Percentiles rank a stretch among this genome's conserved stretches.
These are phyloP conservation scores for Mrakia frigida DNA, from an alignment of 768 basidiomycete genomes.

Conservation along the genomic window DNA sequence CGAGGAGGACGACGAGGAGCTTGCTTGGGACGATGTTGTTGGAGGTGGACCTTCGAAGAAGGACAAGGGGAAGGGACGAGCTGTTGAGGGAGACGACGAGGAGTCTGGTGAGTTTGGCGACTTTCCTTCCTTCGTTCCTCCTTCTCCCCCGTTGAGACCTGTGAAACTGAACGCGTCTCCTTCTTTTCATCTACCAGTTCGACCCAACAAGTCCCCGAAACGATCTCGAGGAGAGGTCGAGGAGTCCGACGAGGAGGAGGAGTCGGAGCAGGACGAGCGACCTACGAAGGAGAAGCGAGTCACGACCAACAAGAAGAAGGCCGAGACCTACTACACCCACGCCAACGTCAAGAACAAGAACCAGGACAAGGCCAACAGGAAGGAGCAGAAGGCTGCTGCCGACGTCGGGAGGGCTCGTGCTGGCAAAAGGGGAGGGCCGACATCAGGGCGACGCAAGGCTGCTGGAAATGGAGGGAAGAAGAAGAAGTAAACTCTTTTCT, in stretches of 20 bases:
- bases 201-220: conserved; percentile 18
- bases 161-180: background rate
- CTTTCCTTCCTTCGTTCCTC: background rate
- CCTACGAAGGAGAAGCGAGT: conserved; percentile 67
- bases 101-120: conserved; percentile 27
- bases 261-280: conserved; percentile 29
- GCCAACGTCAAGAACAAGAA: conserved; percentile 68
- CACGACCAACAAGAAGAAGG: conserved; percentile 94
- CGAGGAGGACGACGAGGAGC: conserved; percentile 37
- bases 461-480: background rate
- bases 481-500: background rate
- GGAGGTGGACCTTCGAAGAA: conserved; percentile 33
- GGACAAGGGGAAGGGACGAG: conserved; percentile 38
- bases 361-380: conserved; percentile 27
- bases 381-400: conserved; percentile 10
- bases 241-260: conserved; percentile 2
- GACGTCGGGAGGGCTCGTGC: conserved; percentile 26
- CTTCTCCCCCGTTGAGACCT: background rate
- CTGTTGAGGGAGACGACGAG: conserved; percentile 44
- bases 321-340: conserved; percentile 77
- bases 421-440: conserved; percentile 24
- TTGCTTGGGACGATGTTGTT: conserved; percentile 36
- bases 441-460: conserved; percentile 16
- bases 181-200: background rate
- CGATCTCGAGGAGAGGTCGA: conserved; percentile 12